Evolutionary conservation across 106 monocot genomes (phyloP), one percentile per base, ranked within the genome.

Genomic region (Gastrodia elata): DNA sequence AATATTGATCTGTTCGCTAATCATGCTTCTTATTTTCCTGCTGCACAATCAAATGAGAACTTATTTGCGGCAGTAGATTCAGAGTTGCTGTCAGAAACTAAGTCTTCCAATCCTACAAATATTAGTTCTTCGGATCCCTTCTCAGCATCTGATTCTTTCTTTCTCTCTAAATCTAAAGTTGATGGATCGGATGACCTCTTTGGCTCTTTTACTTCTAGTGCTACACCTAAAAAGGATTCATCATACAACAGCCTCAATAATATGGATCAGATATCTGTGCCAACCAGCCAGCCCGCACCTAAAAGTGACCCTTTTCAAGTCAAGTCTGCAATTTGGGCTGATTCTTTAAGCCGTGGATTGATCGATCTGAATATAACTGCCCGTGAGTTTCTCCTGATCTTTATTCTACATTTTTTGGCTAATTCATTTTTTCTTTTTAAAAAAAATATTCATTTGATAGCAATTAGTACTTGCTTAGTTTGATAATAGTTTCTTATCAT

Each of bases 311-410:
- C 72, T 58, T 88, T 92, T 80, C 87, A 92, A 74, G 86, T 92
- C 25, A 96, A 96, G 38, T 96, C 96, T 68, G 92, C 88, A 33
- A 90, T 96, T 70, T 96, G 96, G 96, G 92, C 96, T 38, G 96
- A 96, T 80, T 96, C 92, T 52, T 83, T 96, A 70, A 96, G 86
- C 43, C 92, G 92, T 74, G 92, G 96, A 38, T 73, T 96, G 77
- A 96, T 96, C 40, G 88, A 96, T 82, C 70, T 96, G 13, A 89
- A 92, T 78, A 87, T 96, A 75, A 80, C 87, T 43, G 80, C 92
- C 1, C 79, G 96, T 92, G 75, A 88, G 96, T 88, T 76, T 76
- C 79, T 81, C 22, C 39, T 28, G 22, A 15, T 40, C 10, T 30
- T 70, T n/a, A n/a, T n/a, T n/a, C n/a, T n/a, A n/a, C n/a, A 28